Evolutionary conservation across 805 yeast genomes (phyloP), one percentile per base, ranked within the genome.

Genomic region (Candida coquimbonensis): DNA sequence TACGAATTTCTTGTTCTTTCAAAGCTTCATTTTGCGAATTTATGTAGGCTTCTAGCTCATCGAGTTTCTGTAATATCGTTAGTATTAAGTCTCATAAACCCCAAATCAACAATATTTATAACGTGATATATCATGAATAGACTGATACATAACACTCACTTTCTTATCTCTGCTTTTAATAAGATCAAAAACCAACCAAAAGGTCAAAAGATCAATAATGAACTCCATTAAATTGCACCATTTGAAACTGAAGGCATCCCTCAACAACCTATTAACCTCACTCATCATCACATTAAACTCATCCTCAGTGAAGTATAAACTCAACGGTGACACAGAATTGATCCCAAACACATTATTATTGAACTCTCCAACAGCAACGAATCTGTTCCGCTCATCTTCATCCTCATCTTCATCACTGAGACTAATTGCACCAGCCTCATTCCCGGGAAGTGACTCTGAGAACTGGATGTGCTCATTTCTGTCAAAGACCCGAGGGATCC

Each of bases 381-480:
- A 47, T 21, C 24, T 21, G 5, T 21, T 21, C 24, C 7, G 3
- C 24, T 6, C 24, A 21, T 38, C 29, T 1, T 24, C 39, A 11
- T 47, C 53, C n/a, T 48, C 52, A 4, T 53, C 57, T 2, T 42
- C 29, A 9, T 27, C 8, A 27, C 12, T 27, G 1, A 12, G 12
- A 8, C 12, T 25, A n/a, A 77, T 59, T 0, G 86, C 86, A 3
- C 82, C 87, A 3, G 81, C 77, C 53, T 83, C 89, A 2, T 39
- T 50, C 0, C 90, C 90, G 0, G 89, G 89, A 0, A 72, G 51
- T 9, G 49, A 58, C 0, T 60, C 59, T 9, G 84, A 78, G 57
- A 83, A 83, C 51, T 70, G 75, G 2, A 89, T 88, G 3, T 70
- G 65, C 9, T 55, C 59, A 1, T 57, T 53, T 16, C 65, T 64